phyloP scores from a whole-genome alignment of 345 rosid species.

The Gossypium anomalum region DNA sequence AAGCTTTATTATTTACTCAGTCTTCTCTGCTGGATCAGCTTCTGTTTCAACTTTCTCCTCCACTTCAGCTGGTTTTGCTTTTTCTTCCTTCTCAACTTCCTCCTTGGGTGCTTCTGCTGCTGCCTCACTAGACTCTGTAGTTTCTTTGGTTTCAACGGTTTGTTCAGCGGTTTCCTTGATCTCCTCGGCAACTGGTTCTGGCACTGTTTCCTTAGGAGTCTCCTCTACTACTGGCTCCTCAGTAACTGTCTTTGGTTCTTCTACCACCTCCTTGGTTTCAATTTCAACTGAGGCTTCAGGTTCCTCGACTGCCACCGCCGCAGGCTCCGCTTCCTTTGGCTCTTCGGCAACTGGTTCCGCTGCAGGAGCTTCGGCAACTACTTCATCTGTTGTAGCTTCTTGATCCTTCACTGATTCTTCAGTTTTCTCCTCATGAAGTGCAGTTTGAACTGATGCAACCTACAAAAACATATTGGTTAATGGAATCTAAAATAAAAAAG shows the following conservation, averaged over 20 bases:
- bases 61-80: conserved; percentile 21
- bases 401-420: conserved; percentile 28
- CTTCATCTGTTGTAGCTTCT: conserved; percentile 28
- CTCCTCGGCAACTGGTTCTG: conserved; percentile 24
- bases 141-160: conserved; percentile 19
- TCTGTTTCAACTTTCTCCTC: not conserved
- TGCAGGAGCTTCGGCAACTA: conserved; percentile 8
- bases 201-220: conserved; percentile 21
- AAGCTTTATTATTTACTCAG: conserved; percentile 16
- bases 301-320: not conserved
- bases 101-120: conserved; percentile 25
- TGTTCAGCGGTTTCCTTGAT: conserved; percentile 10
- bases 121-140: conserved; percentile 7
- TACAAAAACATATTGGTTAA: conserved; percentile 14
- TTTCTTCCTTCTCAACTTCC: conserved; percentile 22
- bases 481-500: not conserved
- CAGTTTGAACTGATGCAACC: conserved; percentile 49
- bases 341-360: conserved; percentile 19
- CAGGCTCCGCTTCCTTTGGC: conserved; percentile 19
- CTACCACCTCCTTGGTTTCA: conserved; percentile 28
- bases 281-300: conserved; percentile 25
- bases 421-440: conserved; percentile 34
- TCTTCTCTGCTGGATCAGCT: conserved; percentile 22
- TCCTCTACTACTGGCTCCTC: conserved; percentile 32
- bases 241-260: conserved; percentile 28